A percentile compares a stretch with the other conserved stretches of the same genome.
Evolutionary conservation across 768 basidiomycete species (phyloP).

Genomic region (Mycena maculata): DNA sequence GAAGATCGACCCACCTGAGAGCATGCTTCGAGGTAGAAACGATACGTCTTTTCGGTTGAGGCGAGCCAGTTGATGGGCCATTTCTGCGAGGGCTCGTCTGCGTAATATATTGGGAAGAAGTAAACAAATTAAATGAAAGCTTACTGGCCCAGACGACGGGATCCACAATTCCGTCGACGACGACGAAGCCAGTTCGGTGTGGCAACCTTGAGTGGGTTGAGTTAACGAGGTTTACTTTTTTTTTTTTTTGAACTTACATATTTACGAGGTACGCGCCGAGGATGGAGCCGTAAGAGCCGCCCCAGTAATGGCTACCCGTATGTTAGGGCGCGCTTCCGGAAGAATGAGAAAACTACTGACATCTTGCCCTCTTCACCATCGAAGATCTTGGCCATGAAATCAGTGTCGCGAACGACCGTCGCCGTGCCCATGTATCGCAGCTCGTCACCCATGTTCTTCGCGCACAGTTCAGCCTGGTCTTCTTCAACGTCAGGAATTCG

Average conservation of each 20-base stretch:
- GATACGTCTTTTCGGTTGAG: constrained; percentile 39
- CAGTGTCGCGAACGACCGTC: constrained; percentile 41
- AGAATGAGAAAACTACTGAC: constrained; percentile 11
- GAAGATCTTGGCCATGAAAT: constrained; percentile 38
- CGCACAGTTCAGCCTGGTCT: constrained; percentile 37
- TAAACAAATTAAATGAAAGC: background rate
- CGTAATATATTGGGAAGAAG: background rate
- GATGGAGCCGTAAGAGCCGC: constrained; percentile 40
- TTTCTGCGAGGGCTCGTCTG: constrained; percentile 40
- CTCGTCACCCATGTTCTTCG: constrained; percentile 38
- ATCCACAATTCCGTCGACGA: constrained; percentile 39
- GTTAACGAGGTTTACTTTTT: background rate
- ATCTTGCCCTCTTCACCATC: constrained; percentile 38
- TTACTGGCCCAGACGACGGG: constrained; percentile 40
- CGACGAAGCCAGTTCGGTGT: constrained; percentile 35
- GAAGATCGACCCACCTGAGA: constrained; percentile 5
- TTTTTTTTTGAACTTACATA: constrained; percentile 29
- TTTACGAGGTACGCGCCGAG: constrained; percentile 42
- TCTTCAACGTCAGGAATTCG: constrained; percentile 36
- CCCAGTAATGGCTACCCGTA: constrained; percentile 36
- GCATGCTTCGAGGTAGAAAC: constrained; percentile 37
- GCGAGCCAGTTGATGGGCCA: constrained; percentile 39
- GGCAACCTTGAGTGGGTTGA: constrained; percentile 24
- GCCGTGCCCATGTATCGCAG: constrained; percentile 40
- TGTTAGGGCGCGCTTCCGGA: background rate